phyloP scores from a whole-genome alignment of 2,329 filamentous ascomycete species.

The Alternaria panax region DNA sequence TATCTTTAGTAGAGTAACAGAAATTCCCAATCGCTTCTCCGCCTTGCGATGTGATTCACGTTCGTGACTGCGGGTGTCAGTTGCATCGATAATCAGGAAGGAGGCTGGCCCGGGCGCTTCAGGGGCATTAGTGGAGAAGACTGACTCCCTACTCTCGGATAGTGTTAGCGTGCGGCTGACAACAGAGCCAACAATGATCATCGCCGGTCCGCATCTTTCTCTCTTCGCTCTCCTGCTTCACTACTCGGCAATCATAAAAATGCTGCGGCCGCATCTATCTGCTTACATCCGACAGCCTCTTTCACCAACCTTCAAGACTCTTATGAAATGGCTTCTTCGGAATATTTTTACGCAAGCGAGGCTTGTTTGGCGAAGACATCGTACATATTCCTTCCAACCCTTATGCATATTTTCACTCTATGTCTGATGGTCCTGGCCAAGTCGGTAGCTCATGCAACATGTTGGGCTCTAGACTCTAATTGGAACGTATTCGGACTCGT shows the following conservation, averaged over 20 bases:
- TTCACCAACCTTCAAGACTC: background rate
- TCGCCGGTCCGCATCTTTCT: background rate
- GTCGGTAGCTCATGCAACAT: constrained; percentile 31
- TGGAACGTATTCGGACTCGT: constrained; percentile 30
- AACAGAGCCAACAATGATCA: background rate
- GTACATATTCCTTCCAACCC: constrained; percentile 29
- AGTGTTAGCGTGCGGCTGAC: background rate
- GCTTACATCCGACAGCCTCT: background rate
- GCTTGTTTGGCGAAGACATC: constrained; percentile 31
- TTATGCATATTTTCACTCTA: constrained; percentile 22
- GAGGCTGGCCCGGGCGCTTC: no score
- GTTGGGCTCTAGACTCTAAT: constrained; percentile 31
- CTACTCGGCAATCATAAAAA: background rate
- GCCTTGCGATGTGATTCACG: no score
- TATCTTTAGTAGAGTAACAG: background rate
- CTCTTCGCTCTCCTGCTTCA: background rate
- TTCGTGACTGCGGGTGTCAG: background rate
- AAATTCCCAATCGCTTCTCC: background rate
- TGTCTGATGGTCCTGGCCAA: constrained; percentile 35
- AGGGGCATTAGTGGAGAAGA: background rate
- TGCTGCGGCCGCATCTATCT: background rate
- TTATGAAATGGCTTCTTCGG: constrained; percentile 8
- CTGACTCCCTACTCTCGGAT: background rate
- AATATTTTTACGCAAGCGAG: constrained; percentile 31
- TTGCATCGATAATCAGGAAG: no score